Percentiles rank a stretch among this genome's conserved stretches.
Conservation (phyloP, 495 filamentous ascomycete genomes). For the Aspergillus conjunctus region DNA sequence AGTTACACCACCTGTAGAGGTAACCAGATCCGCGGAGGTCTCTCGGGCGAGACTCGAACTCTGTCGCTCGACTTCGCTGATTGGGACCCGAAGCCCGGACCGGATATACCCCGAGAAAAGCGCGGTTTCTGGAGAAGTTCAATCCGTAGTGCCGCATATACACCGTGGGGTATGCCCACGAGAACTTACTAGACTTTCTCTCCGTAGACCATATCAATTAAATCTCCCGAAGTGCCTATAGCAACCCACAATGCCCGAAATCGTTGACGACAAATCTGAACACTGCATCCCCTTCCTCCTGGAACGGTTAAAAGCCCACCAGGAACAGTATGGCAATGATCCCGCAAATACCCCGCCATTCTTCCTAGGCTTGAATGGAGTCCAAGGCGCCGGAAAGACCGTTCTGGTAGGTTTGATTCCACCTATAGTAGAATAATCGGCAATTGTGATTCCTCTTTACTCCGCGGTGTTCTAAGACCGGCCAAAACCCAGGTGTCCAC, state of each 20-base stretch:
- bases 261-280: slow-evolving; percentile 84
- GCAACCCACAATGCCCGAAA: slow-evolving; percentile 44
- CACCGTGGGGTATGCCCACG: background rate
- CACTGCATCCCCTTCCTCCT: slow-evolving; percentile 86
- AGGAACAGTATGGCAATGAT: slow-evolving; percentile 34
- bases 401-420: slow-evolving; percentile 75
- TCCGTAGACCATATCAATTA: background rate
- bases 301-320: slow-evolving; percentile 59
- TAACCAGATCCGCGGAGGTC: background rate
- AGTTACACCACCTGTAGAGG: too few species aligned
- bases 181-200: background rate
- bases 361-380: slow-evolving; percentile 63
- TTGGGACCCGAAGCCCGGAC: slow-evolving; percentile 11
- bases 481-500: slow-evolving; percentile 54
- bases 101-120: slow-evolving; percentile 12
- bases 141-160: slow-evolving; percentile 11
- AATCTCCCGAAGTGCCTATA: background rate
- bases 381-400: slow-evolving; percentile 91
- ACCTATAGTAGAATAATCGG: background rate
- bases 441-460: background rate
- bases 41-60: slow-evolving; percentile 14
- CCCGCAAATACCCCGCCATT: slow-evolving; percentile 52
- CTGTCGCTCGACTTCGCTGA: slow-evolving; percentile 2
- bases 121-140: background rate
- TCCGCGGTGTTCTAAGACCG: slow-evolving; percentile 1